phyloP scores from a whole-genome alignment of 305 asterid genomes.

The Plantago coronopus region DNA sequence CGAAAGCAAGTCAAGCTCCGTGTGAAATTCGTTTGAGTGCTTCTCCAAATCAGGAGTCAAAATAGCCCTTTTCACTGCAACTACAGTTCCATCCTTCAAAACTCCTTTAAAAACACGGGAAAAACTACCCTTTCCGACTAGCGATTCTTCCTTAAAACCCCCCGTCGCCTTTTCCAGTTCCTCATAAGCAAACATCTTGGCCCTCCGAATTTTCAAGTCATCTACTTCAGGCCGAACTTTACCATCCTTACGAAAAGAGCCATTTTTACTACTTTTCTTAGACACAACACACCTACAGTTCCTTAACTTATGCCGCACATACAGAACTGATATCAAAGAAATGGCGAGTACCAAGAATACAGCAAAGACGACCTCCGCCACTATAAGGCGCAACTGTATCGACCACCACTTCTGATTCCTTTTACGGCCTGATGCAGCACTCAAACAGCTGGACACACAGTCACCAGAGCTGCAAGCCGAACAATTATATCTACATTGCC shows the following conservation, averaged over 20 bases:
- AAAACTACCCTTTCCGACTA: constrained; percentile 78
- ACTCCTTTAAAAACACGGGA: constrained; percentile 81
- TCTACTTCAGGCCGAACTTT: constrained; percentile 56
- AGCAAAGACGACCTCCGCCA: constrained; percentile 62
- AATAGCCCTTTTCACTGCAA: constrained; percentile 54
- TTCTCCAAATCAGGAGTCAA: constrained; percentile 28
- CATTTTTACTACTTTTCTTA: constrained; percentile 24
- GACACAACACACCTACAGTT: constrained; percentile 58
- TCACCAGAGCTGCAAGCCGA: constrained; percentile 51
- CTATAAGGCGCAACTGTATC: constrained; percentile 53
- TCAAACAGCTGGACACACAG: constrained; percentile 51
- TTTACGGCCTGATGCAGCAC: constrained; percentile 16
- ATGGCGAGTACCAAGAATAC: constrained; percentile 57
- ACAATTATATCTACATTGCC: constrained; percentile 60
- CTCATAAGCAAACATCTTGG: constrained; percentile 61
- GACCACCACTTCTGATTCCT: constrained; percentile 53
- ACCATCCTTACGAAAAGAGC: constrained; percentile 42
- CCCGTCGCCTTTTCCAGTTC: constrained; percentile 75
- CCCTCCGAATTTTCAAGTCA: constrained; percentile 63
- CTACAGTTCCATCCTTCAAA: constrained; percentile 62
- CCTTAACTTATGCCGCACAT: constrained; percentile 58
- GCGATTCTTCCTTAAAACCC: constrained; percentile 61
- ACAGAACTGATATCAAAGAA: constrained; percentile 44
- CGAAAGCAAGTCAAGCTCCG: constrained; percentile 70
- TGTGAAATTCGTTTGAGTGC: constrained; percentile 58